Evolutionary conservation across 2,329 filamentous ascomycete species (phyloP).

Genomic region (Fusarium secorum): DNA sequence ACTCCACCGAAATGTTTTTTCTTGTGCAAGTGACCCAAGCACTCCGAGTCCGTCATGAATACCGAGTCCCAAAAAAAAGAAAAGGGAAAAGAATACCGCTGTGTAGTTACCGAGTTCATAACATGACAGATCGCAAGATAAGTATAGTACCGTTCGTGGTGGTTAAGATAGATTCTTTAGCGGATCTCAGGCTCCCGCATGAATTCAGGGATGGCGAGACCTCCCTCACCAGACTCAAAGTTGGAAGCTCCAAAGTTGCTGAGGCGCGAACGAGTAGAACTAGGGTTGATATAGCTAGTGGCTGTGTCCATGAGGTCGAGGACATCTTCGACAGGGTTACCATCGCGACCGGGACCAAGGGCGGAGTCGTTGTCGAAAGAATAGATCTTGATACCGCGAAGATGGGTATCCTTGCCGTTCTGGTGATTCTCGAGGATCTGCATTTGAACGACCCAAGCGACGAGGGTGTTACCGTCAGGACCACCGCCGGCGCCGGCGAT

Average conservation of each 20-base stretch:
- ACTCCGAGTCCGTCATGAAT: not conserved
- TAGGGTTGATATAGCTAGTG: constrained; percentile 6
- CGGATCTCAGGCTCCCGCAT: constrained; percentile 55
- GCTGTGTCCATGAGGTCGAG: constrained; percentile 40
- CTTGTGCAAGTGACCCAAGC: not conserved
- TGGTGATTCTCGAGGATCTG: constrained; percentile 96
- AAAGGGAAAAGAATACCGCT: not conserved
- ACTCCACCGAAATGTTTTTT: constrained; percentile 2
- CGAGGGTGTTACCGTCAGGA: constrained; percentile 75
- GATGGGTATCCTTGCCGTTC: constrained; percentile 99
- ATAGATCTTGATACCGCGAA: constrained; percentile 90
- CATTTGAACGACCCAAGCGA: constrained; percentile 90
- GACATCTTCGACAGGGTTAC: constrained; percentile 43
- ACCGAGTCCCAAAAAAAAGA: not conserved
- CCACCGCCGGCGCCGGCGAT: constrained; percentile 63
- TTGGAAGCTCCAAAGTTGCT: constrained; percentile 43
- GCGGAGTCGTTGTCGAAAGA: constrained; percentile 61
- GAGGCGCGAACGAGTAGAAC: constrained; percentile 29
- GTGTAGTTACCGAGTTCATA: not conserved
- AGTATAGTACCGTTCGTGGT: not conserved
- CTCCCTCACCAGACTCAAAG: constrained; percentile 47
- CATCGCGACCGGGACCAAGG: constrained; percentile 51
- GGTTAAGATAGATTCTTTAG: constrained; percentile 31
- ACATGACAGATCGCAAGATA: not conserved
- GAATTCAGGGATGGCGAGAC: constrained; percentile 51